A percentile compares a stretch with the other conserved stretches of the same genome.
Evolutionary conservation across 768 basidiomycete species (phyloP).

Genomic region (Panaeolus papilionaceus): DNA sequence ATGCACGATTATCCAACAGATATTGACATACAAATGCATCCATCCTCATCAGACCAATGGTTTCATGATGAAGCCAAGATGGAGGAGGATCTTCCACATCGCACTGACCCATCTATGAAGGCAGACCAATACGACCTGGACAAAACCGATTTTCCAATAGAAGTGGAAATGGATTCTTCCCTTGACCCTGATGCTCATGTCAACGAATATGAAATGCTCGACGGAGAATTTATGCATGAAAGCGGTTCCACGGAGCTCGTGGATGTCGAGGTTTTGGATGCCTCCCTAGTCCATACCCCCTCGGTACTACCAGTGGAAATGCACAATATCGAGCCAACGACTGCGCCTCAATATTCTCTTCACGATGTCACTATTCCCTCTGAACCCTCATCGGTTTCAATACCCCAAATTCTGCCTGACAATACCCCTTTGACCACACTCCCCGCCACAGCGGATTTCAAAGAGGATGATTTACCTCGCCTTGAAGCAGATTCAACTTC

Average conservation of each 20-base stretch:
- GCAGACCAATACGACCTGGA: slow-evolving; percentile 29
- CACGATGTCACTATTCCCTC: neutral
- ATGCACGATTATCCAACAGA: slow-evolving; percentile 69
- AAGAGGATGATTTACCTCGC: neutral
- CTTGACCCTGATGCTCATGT: slow-evolving; percentile 39
- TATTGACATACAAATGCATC: slow-evolving; percentile 66
- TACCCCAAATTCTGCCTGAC: neutral
- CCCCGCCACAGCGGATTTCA: neutral
- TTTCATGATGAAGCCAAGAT: slow-evolving; percentile 59
- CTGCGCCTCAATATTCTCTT: neutral
- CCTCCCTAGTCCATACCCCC: slow-evolving; percentile 38
- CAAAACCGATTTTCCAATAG: slow-evolving; percentile 49
- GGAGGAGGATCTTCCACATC: slow-evolving; percentile 55
- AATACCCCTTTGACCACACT: neutral
- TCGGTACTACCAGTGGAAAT: slow-evolving; percentile 20
- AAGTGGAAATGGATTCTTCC: slow-evolving; percentile 72
- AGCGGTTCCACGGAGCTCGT: slow-evolving; percentile 38
- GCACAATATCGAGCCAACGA: neutral
- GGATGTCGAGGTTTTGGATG: slow-evolving; percentile 58
- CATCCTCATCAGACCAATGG: slow-evolving; percentile 56
- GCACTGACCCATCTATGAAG: slow-evolving; percentile 24
- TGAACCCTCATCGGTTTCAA: neutral
- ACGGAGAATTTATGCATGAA: slow-evolving; percentile 41
- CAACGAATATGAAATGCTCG: slow-evolving; percentile 64
- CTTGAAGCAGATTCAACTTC: neutral